Conservation (phyloP, 805 yeast species). For the Cyberlindnera mississippiensis region DNA sequence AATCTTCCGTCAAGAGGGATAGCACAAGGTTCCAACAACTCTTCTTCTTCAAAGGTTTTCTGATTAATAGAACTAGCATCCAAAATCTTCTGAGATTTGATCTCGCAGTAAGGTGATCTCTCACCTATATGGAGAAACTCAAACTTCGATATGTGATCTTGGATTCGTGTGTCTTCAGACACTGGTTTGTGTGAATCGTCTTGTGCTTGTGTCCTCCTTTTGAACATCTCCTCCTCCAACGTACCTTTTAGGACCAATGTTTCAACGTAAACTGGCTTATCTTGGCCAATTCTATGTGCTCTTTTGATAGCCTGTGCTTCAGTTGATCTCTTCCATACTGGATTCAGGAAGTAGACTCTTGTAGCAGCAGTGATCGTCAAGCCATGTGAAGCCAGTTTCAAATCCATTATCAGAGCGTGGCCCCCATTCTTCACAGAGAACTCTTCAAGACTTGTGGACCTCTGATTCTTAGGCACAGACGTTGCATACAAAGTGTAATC, state of each 20-base stretch:
- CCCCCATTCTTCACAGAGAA: constrained; percentile 47
- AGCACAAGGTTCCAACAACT: constrained; percentile 28
- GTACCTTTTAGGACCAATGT: constrained; percentile 60
- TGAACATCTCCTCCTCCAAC: constrained; percentile 65
- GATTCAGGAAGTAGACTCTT: constrained; percentile 63
- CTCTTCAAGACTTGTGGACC: constrained; percentile 49
- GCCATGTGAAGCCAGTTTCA: constrained; percentile 66
- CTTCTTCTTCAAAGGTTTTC: constrained; percentile 19
- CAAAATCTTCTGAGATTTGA: constrained; percentile 6
- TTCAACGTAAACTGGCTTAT: constrained; percentile 61
- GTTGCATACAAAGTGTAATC: constrained; percentile 63
- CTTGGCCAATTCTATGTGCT: constrained; percentile 74
- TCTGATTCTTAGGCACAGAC: constrained; percentile 44
- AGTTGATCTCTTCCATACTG: constrained; percentile 64
- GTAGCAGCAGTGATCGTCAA: constrained; percentile 66
- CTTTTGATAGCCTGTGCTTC: constrained; percentile 78
- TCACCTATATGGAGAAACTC: constrained; percentile 37
- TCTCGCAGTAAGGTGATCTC: constrained; percentile 9
- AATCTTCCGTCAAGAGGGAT: constrained; percentile 2
- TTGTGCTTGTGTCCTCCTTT: constrained; percentile 26
- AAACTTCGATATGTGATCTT: constrained; percentile 48
- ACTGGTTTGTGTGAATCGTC: constrained; percentile 34
- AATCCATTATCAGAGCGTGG: constrained; percentile 58
- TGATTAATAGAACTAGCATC: constrained; percentile 9
- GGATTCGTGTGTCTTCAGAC: constrained; percentile 59